A percentile compares a stretch with the other conserved stretches of the same genome.
Conservation (phyloP, 495 filamentous ascomycete species). For the Symbiotaphrina buchneri region DNA sequence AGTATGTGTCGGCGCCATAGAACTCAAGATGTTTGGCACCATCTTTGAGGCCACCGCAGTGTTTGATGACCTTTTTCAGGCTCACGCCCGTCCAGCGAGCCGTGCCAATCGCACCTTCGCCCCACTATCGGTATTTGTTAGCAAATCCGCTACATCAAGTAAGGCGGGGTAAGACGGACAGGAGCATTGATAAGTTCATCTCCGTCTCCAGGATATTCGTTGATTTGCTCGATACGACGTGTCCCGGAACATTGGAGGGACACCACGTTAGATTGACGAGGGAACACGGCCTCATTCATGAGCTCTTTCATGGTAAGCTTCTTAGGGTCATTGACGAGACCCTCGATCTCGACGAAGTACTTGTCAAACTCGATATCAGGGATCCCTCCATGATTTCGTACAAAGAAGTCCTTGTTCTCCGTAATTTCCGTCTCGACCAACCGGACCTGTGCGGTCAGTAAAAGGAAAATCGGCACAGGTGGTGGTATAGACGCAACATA, state of each 20-base stretch:
- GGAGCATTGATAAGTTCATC: conserved; percentile 49
- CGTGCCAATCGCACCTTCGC: conserved; percentile 42
- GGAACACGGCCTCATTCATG: conserved; percentile 29
- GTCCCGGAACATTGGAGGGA: conserved; percentile 51
- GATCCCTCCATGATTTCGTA: conserved; percentile 40
- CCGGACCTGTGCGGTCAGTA: too few species aligned
- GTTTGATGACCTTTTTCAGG: conserved; percentile 41
- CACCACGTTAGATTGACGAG: conserved; percentile 25
- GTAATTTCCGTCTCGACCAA: conserved; percentile 25
- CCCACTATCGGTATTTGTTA: too few species aligned
- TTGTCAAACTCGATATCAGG: too few species aligned
- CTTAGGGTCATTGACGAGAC: conserved; percentile 30
- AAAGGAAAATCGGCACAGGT: too few species aligned
- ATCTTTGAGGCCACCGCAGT: conserved; percentile 33
- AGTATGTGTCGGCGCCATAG: conserved; percentile 41
- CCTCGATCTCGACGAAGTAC: conserved; percentile 27
- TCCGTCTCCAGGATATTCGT: conserved; percentile 36
- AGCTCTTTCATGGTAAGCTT: conserved; percentile 29
- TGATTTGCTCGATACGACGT: conserved; percentile 42
- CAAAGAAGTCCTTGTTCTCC: conserved; percentile 29
- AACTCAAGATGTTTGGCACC: conserved; percentile 37
- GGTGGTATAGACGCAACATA: neutral
- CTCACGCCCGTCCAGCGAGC: conserved; percentile 37
- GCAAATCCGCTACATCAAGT: neutral
- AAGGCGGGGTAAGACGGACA: neutral